Evolutionary conservation across 1,139 yeast species (phyloP).

Genomic region (Scheffersomyces cryptocercus): DNA sequence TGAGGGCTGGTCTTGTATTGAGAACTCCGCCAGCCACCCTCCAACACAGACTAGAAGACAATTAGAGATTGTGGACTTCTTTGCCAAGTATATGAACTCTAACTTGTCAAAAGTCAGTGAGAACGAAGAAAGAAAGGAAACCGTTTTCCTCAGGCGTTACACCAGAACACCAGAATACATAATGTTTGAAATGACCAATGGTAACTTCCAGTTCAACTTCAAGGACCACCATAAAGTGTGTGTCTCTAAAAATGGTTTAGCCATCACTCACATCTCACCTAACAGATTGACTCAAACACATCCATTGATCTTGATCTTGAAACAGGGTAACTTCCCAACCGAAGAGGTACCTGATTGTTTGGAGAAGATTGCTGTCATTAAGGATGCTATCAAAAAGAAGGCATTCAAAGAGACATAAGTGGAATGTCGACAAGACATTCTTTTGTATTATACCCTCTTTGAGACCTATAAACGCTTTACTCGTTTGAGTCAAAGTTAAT

Average conservation of each 20-base stretch:
- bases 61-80: conserved; percentile 79
- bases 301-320: conserved; percentile 59
- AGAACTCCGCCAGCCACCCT: conserved; percentile 54
- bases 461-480: not conserved
- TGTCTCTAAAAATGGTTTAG: conserved; percentile 71
- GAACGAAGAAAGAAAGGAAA: conserved; percentile 57
- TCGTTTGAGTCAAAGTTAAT: not conserved
- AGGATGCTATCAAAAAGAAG: conserved; percentile 44
- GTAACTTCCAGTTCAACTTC: conserved; percentile 90
- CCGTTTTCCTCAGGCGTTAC: conserved; percentile 76
- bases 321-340: conserved; percentile 63
- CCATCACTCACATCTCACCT: conserved; percentile 81
- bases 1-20: conserved; percentile 75
- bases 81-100: conserved; percentile 80
- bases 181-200: conserved; percentile 93
- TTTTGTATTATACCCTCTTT: too few species aligned
- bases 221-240: conserved; percentile 92
- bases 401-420: conserved; percentile 31
- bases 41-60: conserved; percentile 68
- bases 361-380: conserved; percentile 36
- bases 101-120: conserved; percentile 76
- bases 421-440: too few species aligned
- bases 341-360: conserved; percentile 54
- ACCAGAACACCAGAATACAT: conserved; percentile 77
- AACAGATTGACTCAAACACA: conserved; percentile 71